Evolutionary conservation across 176 grass and related monocot species (phyloP), one percentile per base, ranked within the genome.

Genomic region (Chrysopogon serrulatus): DNA sequence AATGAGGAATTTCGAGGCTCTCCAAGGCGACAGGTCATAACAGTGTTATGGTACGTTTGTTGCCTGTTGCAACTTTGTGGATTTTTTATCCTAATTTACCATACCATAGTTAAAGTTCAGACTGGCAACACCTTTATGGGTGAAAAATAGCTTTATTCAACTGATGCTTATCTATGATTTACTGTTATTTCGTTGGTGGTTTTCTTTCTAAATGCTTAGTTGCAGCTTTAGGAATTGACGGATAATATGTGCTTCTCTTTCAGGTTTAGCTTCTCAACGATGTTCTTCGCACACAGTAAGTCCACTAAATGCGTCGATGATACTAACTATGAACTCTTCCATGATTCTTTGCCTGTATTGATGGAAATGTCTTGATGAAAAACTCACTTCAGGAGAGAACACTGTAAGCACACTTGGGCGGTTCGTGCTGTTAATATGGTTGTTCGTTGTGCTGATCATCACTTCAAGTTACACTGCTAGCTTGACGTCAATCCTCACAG

Each of bases 201-300:
- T 30, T 10, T 72, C 71, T 61, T 12, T 73, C 6, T 74, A 17
- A 68, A 80, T 82, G 64, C 64, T 74, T 47, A 5, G 3, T 73
- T 19, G 26, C 16, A 21, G 45, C 66, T 86, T n/a, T 34, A 51
- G 54, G 27, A 86, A 60, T 18, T 88, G 73, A 79, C 11, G 70
- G 15, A 45, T 82, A 30, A 27, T 83, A 26, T 24, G 53, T 88
- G 41, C 32, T 81, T 87, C 48, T 65, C 28, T 56, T 87, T 82
- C 88, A 94, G 95, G 95, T 98, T 98, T 78, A 98, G 87, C 82
- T 93, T 98, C 92, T 98, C 96, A 45, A 98, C 96, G 30, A 91
- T 98, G 90, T 98, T 98, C 78, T 95, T 91, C 37, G 23, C 92
- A 44, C 96, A 95, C 63, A 93, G 96, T 98, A 91, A 85, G 92